Evolutionary conservation across 164 flowering plant genomes (phyloP), one percentile per base, ranked within the genome.

Genomic region (Dillenia turbinata): DNA sequence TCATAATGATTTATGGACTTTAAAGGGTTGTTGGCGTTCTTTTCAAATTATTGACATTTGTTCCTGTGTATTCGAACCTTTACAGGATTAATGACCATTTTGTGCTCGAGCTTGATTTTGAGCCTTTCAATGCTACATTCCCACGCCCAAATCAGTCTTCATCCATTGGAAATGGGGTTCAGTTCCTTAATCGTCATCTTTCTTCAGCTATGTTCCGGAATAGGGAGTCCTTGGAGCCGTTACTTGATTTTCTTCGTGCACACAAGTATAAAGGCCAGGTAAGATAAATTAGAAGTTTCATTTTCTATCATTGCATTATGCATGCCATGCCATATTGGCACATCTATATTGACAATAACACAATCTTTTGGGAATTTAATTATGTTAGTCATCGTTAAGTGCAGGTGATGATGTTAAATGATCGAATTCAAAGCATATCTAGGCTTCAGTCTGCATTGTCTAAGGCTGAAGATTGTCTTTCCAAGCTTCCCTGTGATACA

Each of bases 131-230:
- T 77, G 93, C 89, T 12, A 16, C 78, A 24, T 68, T 94, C 72
- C 97, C 99, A 52, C 91, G 93, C 7, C 88, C 94, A 15, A 79
- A 54, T 43, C 92, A 81, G 11, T 86, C 96, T 10, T 88, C 97
- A 4, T 91, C 85, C 16, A 91, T 94, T 61, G 99, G 97, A 47
- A 91, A 88, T 73, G 99, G 99, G 1, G 99, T 94, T 53, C 97
- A 91, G 47, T 94, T 91, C 67, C 97, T 94, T 63, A 94, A 94
- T 57, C 93, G 96, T 44, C 99, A 94, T 69, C 87, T 91, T 9
- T 94, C 99, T 57, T 91, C 99, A 12, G 74, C 60, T 60, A 83
- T 94, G 92, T 94, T 94, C 66, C 88, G 84, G 12, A 83, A 81
- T 67, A 86, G 74, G 68, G 97, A 91, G n/a, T 81, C 74, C 55